Base-by-base conservation (phyloP, 495 filamentous ascomycete species). In the Wilcoxina mikolae region DNA sequence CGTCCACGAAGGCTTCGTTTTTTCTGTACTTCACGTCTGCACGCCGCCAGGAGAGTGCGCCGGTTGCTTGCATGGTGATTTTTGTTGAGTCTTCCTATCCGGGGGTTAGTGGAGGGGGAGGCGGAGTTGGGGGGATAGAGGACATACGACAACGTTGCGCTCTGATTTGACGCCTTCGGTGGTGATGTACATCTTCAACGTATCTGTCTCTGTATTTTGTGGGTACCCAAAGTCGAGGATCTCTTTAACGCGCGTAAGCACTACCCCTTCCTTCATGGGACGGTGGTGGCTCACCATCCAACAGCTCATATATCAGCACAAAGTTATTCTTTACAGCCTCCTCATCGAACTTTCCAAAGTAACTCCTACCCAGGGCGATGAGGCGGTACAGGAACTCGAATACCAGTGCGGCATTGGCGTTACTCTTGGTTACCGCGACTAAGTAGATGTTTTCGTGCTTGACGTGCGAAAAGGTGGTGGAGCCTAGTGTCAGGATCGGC, bases 241-340 rank as follows among this genome's bases (percentile, higher is more conserved):
- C 71, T 99, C 91, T 95, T 65, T 38, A 31, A 3, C 24, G 20
- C 18, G 17, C 27, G 20, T 60, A 23, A 60, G 55, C 46, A 53
- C 44, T 38, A 23, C 23, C n/a, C 42, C 54, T 39, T 49, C 23
- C 12, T n/a, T 27, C 46, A 27, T 27, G 48, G 7, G 41, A 44
- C 45, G 35, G 43, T 54, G 4, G 29, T 20, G 45, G 69, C 74
- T 51, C 56, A 93, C 89, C 89, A 72, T 99, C 93, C 54, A 99
- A 74, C 53, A 99, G 77, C 75, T 99, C 93, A 71, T 99, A 99
- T 43, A 99, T 86, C 53, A 96, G 73, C 57, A 99, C 93, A 70
- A 99, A 99, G 70, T 99, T 99, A 68, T 94, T 95, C 79, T 99
- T 99, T 57, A 99, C 89, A 41, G 91, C 93, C 69, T 99, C 91